These are phyloP conservation scores for Penstemon eatonii DNA, from an alignment of 257 asterid genomes.

Conservation along the genomic window DNA sequence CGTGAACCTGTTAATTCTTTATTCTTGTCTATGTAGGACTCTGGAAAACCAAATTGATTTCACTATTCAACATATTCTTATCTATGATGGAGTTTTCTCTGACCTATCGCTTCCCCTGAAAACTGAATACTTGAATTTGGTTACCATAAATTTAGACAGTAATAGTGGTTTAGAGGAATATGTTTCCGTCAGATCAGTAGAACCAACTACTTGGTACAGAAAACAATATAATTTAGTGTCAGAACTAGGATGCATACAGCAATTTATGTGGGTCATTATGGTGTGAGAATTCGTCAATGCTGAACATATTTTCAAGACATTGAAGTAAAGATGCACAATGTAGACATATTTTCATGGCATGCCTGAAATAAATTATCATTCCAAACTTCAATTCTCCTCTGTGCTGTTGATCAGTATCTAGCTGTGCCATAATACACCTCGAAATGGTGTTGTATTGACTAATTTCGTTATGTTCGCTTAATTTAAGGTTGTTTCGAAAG, in stretches of 20 bases:
- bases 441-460: slow-evolving; percentile 18
- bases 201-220: neutral
- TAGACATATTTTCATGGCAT: neutral
- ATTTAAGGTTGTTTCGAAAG: slow-evolving; percentile 76
- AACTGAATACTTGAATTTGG: no score
- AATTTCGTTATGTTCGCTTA: slow-evolving; percentile 15
- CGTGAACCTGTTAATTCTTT: no score
- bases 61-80: no score
- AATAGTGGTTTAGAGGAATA: neutral
- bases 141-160: neutral
- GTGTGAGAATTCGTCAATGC: neutral
- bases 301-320: neutral
- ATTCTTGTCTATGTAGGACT: no score
- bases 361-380: neutral
- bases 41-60: no score
- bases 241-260: neutral
- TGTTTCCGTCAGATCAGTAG: slow-evolving; percentile 1
- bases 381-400: neutral
- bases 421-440: neutral
- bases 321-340: neutral
- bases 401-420: neutral
- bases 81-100: no score
- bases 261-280: neutral
- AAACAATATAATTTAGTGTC: neutral
- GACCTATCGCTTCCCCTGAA: no score